Evolutionary conservation across 2,329 filamentous ascomycete species (phyloP).

Genomic region (Penicillium sp.): DNA sequence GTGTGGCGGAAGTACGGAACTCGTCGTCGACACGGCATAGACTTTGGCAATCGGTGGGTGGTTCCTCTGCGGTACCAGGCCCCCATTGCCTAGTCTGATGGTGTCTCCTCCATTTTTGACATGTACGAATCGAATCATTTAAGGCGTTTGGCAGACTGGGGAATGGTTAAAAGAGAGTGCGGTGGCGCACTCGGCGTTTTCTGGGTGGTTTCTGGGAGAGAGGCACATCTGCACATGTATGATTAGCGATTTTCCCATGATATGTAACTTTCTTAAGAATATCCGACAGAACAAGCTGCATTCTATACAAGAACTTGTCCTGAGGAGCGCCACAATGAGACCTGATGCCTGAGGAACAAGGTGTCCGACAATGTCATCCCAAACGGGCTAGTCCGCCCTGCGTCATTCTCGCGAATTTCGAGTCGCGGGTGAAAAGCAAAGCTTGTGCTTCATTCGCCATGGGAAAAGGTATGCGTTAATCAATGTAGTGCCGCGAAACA

Average conservation of each 20-base stretch:
- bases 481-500: slow-evolving; percentile 4
- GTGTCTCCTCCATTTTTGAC: background rate
- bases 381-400: slow-evolving; percentile 15
- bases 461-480: slow-evolving; percentile 25
- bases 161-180: background rate
- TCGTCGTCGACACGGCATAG: slow-evolving; percentile 73
- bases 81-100: slow-evolving; percentile 16
- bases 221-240: slow-evolving; percentile 6
- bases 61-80: slow-evolving; percentile 56
- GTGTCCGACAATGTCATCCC: slow-evolving; percentile 8
- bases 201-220: too few relatives aligned
- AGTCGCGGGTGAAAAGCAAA: slow-evolving; percentile 8
- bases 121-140: background rate
- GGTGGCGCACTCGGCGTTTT: slow-evolving; percentile 2
- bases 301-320: too few relatives aligned
- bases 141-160: slow-evolving; percentile 1
- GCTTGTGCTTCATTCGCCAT: slow-evolving; percentile 17
- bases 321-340: too few relatives aligned
- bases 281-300: too few relatives aligned
- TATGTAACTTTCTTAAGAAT: too few relatives aligned
- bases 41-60: slow-evolving; percentile 84
- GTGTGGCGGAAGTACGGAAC: slow-evolving; percentile 82
- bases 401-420: slow-evolving; percentile 15
- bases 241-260: too few relatives aligned
- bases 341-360: background rate